Percentiles rank a stretch among this genome's conserved stretches.
Evolutionary conservation across 306 rosid genomes (phyloP).

Genomic region (Dicorynia guianensis): DNA sequence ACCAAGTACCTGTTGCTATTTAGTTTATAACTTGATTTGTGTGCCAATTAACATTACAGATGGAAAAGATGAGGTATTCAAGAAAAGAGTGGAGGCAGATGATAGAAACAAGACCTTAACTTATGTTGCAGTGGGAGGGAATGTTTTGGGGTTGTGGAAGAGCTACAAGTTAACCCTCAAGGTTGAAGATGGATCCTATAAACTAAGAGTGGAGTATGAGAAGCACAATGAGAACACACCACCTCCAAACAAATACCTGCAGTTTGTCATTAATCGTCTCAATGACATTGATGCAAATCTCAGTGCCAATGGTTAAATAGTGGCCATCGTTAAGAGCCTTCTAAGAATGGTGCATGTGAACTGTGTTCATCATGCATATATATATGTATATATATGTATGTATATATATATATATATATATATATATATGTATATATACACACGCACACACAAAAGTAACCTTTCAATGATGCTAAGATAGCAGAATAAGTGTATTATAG

Average conservation of each 20-base stretch:
- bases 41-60: too few relatives aligned
- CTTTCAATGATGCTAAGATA: not conserved
- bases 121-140: not conserved
- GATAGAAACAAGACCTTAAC: slow-evolving; percentile 8
- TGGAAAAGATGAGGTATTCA: not conserved
- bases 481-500: too few relatives aligned
- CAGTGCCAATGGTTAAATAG: too few relatives aligned
- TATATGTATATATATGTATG: too few relatives aligned
- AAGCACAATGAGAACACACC: not conserved
- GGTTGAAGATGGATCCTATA: not conserved
- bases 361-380: too few relatives aligned
- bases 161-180: not conserved
- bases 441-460: too few relatives aligned
- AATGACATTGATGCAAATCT: not conserved
- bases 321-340: too few relatives aligned
- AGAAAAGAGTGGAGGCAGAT: slow-evolving; percentile 17
- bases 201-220: slow-evolving; percentile 1
- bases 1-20: too few relatives aligned
- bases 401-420: too few relatives aligned
- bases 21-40: too few relatives aligned
- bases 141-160: not conserved
- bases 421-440: too few relatives aligned
- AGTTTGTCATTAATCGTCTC: not conserved
- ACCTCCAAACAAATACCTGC: slow-evolving; percentile 5
- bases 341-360: not conserved